phyloP scores from a whole-genome alignment of 2,329 filamentous ascomycete genomes.

The Colletotrichum sp. region DNA sequence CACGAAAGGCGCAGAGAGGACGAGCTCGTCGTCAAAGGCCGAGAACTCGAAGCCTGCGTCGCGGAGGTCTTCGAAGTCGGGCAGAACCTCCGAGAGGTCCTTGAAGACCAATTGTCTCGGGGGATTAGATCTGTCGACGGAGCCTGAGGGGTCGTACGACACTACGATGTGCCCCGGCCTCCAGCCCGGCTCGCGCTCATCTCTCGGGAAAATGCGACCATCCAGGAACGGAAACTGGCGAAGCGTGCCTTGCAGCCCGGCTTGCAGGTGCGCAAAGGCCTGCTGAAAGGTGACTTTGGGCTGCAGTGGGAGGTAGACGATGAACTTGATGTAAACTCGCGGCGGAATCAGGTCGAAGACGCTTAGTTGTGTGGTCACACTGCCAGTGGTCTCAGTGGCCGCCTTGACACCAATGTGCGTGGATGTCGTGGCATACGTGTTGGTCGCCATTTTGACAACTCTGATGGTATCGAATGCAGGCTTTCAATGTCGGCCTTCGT shows the following conservation, averaged over 20 bases:
- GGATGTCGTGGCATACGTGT: not conserved
- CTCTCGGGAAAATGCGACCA: constrained; percentile 37
- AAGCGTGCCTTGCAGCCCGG: constrained; percentile 37
- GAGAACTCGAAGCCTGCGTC: constrained; percentile 30
- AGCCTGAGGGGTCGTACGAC: constrained; percentile 22
- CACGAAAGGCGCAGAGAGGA: constrained; percentile 26
- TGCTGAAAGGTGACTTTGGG: constrained; percentile 29
- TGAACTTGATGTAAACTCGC: constrained; percentile 2
- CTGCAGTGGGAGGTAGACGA: constrained; percentile 37
- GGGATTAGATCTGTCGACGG: not conserved
- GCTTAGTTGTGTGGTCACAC: not conserved
- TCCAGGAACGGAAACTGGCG: constrained; percentile 39
- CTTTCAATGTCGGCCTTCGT: rapidly evolving
- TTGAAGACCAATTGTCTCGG: constrained; percentile 27
- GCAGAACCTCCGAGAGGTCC: constrained; percentile 29
- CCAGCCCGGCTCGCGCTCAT: constrained; percentile 32
- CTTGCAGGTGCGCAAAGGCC: constrained; percentile 34
- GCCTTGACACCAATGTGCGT: not conserved
- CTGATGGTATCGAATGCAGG: rapidly evolving
- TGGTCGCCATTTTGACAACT: not conserved
- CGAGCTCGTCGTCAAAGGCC: constrained; percentile 29
- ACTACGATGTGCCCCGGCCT: constrained; percentile 27
- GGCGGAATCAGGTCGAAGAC: constrained; percentile 5
- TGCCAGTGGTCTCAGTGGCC: not conserved
- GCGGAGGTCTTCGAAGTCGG: constrained; percentile 24